Base-by-base conservation (phyloP, 768 basidiomycete genomes). In the Tephrocybe sp. region DNA sequence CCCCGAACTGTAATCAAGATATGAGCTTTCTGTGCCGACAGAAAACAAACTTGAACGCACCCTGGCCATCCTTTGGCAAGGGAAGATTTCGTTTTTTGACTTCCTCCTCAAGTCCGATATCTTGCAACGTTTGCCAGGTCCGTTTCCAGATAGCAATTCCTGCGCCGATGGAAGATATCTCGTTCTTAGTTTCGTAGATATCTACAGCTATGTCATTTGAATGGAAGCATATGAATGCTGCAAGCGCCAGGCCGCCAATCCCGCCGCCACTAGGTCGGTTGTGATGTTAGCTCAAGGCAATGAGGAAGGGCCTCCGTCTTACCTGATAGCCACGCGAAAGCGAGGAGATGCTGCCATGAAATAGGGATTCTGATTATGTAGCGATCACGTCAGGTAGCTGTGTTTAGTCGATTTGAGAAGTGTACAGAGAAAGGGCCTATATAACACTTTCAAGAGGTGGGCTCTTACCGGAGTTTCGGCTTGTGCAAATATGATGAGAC, bases 111-210 rank as follows among this genome's bases (percentile, higher is more conserved):
- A 78, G 44, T 1, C 70, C 72, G 2, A 78, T 69, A 9, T 67
- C 61, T 18, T 64, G 57, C 51, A 78, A 54, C n/a, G 71, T 54
- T 7, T 68, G 64, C 68, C 71, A 70, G 0, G 72, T 70, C 34
- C 69, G 65, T 25, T 62, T 64, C 76, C 72, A 74, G 12, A 76
- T 55, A 2, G 64, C 58, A n/a, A 78, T 67, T 6, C 72, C 74
- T 5, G 69, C 71, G 5, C 76, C 76, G 11, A 66, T 55, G 8
- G 68, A 67, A 8, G 68, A 67, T 22, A 77, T 65, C 22, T 69
- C 67, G 1, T 69, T 55, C 16, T 68, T 72, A 3, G 73, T 63
- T 59, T 77, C 76, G 42, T 78, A 77, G 16, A 77, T 47, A 54
- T 75, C 67, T 16, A 71, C 54, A 13, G 58, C 52, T 30, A 70